Base-by-base conservation (phyloP, 1,284 basidiomycete genomes). In the Microbotryum silenes-acaulis region DNA sequence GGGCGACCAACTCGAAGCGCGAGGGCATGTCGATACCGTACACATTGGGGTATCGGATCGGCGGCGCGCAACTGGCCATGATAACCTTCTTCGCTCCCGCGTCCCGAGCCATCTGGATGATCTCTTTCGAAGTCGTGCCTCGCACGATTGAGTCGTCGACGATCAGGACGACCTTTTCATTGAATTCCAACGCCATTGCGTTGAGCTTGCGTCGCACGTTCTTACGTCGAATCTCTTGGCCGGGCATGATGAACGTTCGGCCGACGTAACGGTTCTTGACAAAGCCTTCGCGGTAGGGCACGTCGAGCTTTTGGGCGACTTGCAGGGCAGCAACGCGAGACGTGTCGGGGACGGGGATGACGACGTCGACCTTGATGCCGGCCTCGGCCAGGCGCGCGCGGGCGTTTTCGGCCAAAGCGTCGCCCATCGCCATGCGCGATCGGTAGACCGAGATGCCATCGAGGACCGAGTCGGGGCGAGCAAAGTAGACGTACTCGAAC, bases 1-100 rank as follows among this genome's bases (percentile, higher is more conserved):
- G 82, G 0, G 93, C 96, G 55, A 99, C 94, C 44, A 99, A 87
- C 76, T 99, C 96, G 46, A 80, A 77, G 10, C 91, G 86, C 1
- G 91, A 91, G 37, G 96, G 96, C 96, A 98, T 99, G 79, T 99
- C 96, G 74, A 99, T 99, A 42, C 96, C 96, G 77, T 98, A 98
- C 7, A 99, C 96, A 74, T 98, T 97, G 12, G 91, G 87, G 76
- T 86, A 84, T 82, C 91, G 82, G 73, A 98, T 97, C 3, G 94
- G 91, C 16, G 96, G 96, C 18, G 96, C 91, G 72, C 94, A 98
- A 58, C 91, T 96, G 1, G 96, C 96, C 69, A 98, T 87, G 69
- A 97, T 88, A 71, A 99, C 91, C 71, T 89, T 90, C 77, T 88
- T 91, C n/a, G 96, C 94, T 20, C 96, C 96, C 8, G 97, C 96